Percentiles rank a stretch among this genome's conserved stretches.
Conservation (phyloP, 306 rosid genomes). For the Lathyrus aphaca region DNA sequence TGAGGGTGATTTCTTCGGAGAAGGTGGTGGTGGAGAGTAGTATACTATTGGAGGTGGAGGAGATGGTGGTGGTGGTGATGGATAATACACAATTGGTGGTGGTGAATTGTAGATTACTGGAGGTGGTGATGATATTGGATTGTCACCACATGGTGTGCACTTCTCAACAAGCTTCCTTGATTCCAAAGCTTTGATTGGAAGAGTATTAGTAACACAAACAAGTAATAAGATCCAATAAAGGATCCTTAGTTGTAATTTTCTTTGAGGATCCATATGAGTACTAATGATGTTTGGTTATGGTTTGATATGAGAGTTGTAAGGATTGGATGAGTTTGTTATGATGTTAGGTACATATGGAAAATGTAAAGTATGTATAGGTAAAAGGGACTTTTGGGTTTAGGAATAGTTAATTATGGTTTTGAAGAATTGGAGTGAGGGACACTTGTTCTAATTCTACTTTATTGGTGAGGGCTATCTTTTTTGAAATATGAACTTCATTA, state of each 20-base stretch:
- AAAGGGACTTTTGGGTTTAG: constrained; percentile 21
- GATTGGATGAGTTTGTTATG: constrained; percentile 35
- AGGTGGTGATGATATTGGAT: constrained; percentile 33
- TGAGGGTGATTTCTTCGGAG: constrained; percentile 47
- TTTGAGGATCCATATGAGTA: constrained; percentile 33
- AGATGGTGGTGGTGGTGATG: constrained; percentile 42
- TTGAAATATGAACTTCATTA: constrained; percentile 26
- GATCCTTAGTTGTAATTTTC: constrained; percentile 24
- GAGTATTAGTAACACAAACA: constrained; percentile 11
- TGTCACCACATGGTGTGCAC: constrained; percentile 45
- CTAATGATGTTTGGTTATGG: neutral
- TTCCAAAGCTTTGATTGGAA: constrained; percentile 35
- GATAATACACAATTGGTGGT: constrained; percentile 18
- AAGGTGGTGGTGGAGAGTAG: constrained; percentile 46
- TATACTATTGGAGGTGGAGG: constrained; percentile 23
- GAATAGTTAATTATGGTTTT: constrained; percentile 2
- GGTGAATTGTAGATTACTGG: constrained; percentile 25
- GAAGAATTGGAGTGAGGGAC: neutral
- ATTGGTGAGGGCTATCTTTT: constrained; percentile 7
- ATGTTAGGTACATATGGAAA: constrained; percentile 52
- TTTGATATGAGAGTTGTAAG: constrained; percentile 13
- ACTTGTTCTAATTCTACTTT: constrained; percentile 8
- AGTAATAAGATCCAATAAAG: constrained; percentile 41
- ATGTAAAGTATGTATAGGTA: constrained; percentile 36
- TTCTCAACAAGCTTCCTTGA: constrained; percentile 56